A percentile compares a stretch with the other conserved stretches of the same genome.
phyloP scores from a whole-genome alignment of 2,329 filamentous ascomycete species.

The Penicillium sp. region DNA sequence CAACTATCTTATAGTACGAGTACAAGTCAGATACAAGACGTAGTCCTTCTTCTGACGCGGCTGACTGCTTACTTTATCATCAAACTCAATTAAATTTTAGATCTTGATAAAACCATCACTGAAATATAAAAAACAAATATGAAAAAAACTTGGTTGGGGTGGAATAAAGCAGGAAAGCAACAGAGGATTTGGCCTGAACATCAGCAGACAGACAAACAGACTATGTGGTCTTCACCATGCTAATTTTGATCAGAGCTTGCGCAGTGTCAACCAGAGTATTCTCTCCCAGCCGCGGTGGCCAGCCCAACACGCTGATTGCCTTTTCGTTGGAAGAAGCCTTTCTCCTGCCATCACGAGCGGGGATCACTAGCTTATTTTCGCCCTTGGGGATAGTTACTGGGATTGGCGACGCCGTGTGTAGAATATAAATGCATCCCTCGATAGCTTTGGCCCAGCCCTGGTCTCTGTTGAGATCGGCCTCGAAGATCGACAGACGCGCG shows the following conservation, averaged over 20 bases:
- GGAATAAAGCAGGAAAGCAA: too few relatives aligned
- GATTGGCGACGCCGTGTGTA: background rate
- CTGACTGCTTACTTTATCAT: too few relatives aligned
- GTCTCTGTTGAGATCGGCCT: background rate
- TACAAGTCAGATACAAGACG: too few relatives aligned
- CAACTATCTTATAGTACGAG: too few relatives aligned
- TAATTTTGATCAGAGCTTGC: background rate
- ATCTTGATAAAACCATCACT: too few relatives aligned
- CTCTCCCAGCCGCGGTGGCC: background rate
- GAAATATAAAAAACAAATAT: too few relatives aligned
- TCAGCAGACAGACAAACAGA: too few relatives aligned
- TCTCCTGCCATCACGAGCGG: background rate
- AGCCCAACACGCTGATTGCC: background rate
- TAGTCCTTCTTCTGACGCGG: too few relatives aligned
- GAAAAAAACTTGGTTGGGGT: too few relatives aligned
- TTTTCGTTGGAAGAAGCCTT: slow-evolving; percentile 1
- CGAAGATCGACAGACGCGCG: background rate
- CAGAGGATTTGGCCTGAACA: too few relatives aligned
- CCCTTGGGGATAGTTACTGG: background rate
- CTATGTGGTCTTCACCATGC: background rate
- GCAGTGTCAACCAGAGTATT: background rate
- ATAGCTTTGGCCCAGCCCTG: background rate
- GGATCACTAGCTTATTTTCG: background rate
- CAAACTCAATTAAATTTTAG: too few relatives aligned
- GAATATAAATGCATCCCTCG: background rate